Evolutionary conservation across 2,329 filamentous ascomycete species (phyloP).

Genomic region (Alternaria arbusti): DNA sequence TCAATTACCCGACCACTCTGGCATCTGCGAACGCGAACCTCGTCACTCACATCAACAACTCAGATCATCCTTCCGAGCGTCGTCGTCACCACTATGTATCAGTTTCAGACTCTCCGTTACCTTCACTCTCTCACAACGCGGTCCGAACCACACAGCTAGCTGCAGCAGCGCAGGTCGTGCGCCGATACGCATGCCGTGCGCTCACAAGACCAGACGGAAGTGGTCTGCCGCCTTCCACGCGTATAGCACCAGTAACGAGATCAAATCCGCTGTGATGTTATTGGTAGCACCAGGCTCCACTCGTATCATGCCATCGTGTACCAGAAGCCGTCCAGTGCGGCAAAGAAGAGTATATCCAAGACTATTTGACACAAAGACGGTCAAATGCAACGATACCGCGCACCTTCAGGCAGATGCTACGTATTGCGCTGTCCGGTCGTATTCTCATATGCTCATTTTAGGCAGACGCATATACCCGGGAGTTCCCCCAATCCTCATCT

Average conservation of each 20-base stretch:
- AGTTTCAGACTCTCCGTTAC: neutral
- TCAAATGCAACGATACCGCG: neutral
- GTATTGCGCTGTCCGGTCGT: neutral
- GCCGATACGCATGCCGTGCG: neutral
- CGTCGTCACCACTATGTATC: neutral
- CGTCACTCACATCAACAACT: slow-evolving; percentile 20
- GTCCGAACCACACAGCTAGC: neutral
- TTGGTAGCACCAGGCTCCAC: neutral
- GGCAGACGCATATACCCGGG: slow-evolving; percentile 2
- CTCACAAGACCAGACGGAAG: neutral
- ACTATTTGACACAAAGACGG: neutral
- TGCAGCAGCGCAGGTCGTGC: neutral
- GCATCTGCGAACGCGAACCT: slow-evolving; percentile 14
- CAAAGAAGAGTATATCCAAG: neutral
- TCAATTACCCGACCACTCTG: slow-evolving; percentile 21
- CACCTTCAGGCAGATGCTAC: neutral
- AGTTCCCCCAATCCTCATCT: slow-evolving; percentile 5
- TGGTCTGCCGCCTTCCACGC: neutral
- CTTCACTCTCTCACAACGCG: neutral
- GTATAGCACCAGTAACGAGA: neutral
- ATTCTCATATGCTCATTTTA: neutral
- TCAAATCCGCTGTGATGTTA: neutral
- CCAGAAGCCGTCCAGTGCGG: neutral
- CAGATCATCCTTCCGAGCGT: slow-evolving; percentile 1
- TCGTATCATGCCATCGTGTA: neutral